phyloP scores from a whole-genome alignment of 2,329 filamentous ascomycete genomes.

The Fusarium buharicum region DNA sequence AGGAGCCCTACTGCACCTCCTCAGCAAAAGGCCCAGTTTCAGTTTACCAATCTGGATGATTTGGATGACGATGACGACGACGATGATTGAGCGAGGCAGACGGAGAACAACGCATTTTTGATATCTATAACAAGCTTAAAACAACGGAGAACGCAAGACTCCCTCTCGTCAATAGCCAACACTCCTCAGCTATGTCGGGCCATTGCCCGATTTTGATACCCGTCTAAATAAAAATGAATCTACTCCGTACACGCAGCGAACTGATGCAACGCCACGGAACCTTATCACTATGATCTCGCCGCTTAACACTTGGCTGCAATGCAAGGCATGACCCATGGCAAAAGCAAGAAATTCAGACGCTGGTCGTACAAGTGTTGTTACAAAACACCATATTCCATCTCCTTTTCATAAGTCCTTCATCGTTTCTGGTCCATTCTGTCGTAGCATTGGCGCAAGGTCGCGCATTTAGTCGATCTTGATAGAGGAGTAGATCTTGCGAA shows the following conservation, averaged over 20 bases:
- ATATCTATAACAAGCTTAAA: slow-evolving; percentile 35
- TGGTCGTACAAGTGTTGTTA: slow-evolving; percentile 50
- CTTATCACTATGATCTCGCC: slow-evolving; percentile 11
- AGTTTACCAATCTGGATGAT: slow-evolving; percentile 65
- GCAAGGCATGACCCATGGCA: slow-evolving; percentile 10
- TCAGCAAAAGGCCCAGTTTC: slow-evolving; percentile 63
- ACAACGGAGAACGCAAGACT: slow-evolving; percentile 23
- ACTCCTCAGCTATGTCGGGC: slow-evolving; percentile 19
- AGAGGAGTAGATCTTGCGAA: slow-evolving; percentile 93
- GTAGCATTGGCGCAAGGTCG: not conserved
- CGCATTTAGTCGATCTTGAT: slow-evolving; percentile 88
- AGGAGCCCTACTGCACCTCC: slow-evolving; percentile 44
- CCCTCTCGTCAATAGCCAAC: slow-evolving; percentile 32
- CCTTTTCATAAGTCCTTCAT: slow-evolving; percentile 37
- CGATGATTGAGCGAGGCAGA: slow-evolving; percentile 43
- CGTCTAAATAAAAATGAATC: slow-evolving; percentile 34
- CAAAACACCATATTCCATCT: slow-evolving; percentile 37
- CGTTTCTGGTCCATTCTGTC: slow-evolving; percentile 15
- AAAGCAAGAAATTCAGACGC: slow-evolving; percentile 37
- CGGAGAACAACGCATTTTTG: not conserved
- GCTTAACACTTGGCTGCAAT: slow-evolving; percentile 1
- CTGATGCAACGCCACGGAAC: slow-evolving; percentile 15
- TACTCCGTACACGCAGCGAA: slow-evolving; percentile 28
- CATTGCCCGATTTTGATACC: slow-evolving; percentile 22
- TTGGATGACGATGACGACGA: slow-evolving; percentile 59